Evolutionary conservation across 768 basidiomycete species (phyloP).

Genomic region (Hygrophorus russula): DNA sequence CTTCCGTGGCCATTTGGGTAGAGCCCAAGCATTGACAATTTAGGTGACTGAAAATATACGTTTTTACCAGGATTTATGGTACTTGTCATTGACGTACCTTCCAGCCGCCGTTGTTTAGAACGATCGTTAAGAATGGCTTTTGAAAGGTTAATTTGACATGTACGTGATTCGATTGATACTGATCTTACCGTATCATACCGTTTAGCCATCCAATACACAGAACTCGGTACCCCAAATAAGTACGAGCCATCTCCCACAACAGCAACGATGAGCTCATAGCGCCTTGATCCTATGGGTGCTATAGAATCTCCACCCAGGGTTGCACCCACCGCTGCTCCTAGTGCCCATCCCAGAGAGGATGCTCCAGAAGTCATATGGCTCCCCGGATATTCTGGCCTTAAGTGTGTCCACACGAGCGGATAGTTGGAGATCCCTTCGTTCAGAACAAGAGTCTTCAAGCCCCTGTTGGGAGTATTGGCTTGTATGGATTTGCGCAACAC

Average conservation of each 20-base stretch:
- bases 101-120: constrained; percentile 69
- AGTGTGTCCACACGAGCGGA: too few species aligned
- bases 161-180: neutral
- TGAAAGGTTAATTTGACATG: neutral
- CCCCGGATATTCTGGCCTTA: too few species aligned
- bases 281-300: too few species aligned
- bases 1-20: constrained; percentile 38
- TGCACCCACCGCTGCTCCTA: too few species aligned
- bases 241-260: constrained; percentile 66
- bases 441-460: too few species aligned
- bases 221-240: constrained; percentile 54
- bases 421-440: too few species aligned
- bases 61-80: constrained; percentile 45
- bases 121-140: constrained; percentile 60
- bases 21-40: too few species aligned
- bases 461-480: too few species aligned
- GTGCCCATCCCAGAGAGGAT: too few species aligned
- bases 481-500: constrained; percentile 31
- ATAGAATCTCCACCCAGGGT: neutral
- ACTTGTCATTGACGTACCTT: constrained; percentile 45
- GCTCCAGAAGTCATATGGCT: too few species aligned
- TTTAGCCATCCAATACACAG: constrained; percentile 65
- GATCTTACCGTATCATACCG: constrained; percentile 49
- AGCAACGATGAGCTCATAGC: constrained; percentile 42
- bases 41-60: too few species aligned